A percentile compares a stretch with the other conserved stretches of the same genome.
phyloP scores from a whole-genome alignment of 1,284 basidiomycete genomes.

The Cerrena zonata region DNA sequence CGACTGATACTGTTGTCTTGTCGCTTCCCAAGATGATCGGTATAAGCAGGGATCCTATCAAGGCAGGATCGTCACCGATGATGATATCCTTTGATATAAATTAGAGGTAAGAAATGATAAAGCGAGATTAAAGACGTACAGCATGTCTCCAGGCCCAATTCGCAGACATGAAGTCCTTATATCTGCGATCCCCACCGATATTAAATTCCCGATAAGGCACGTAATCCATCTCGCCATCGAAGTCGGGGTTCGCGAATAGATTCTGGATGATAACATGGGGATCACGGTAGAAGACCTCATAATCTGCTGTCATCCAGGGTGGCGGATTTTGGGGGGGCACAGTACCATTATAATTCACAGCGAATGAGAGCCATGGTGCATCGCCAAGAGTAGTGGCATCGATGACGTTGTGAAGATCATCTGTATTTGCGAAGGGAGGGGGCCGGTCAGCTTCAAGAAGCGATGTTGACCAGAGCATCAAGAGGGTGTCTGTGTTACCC shows the following conservation, averaged over 20 bases:
- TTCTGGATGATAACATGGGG: constrained; percentile 18
- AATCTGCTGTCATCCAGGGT: constrained; percentile 17
- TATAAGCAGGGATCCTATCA: constrained; percentile 16
- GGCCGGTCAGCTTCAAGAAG: constrained; percentile 4
- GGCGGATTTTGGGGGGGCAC: constrained; percentile 4
- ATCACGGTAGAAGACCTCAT: constrained; percentile 21
- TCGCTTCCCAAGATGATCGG: constrained; percentile 18
- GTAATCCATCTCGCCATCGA: constrained; percentile 18
- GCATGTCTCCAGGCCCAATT: constrained; percentile 18
- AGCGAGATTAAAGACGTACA: constrained; percentile 7
- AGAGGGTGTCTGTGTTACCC: constrained; percentile 20
- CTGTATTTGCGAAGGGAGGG: constrained; percentile 16
- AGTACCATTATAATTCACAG: constrained; percentile 11
- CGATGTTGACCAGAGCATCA: constrained; percentile 23
- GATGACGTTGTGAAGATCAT: constrained; percentile 16
- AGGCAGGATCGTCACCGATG: constrained; percentile 2
- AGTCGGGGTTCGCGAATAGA: constrained; percentile 21
- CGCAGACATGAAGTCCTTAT: constrained; percentile 16
- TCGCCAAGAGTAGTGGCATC: too few species aligned
- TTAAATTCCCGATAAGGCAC: constrained; percentile 15
- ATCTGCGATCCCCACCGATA: constrained; percentile 1
- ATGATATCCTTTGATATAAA: constrained; percentile 3
- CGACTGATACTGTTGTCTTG: constrained; percentile 23
- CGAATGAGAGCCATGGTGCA: too few species aligned
- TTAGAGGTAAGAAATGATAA: neutral